These are phyloP conservation scores for Blumeria hordei DNA, from an alignment of 2,329 filamentous ascomycete species.

Conservation along the genomic window DNA sequence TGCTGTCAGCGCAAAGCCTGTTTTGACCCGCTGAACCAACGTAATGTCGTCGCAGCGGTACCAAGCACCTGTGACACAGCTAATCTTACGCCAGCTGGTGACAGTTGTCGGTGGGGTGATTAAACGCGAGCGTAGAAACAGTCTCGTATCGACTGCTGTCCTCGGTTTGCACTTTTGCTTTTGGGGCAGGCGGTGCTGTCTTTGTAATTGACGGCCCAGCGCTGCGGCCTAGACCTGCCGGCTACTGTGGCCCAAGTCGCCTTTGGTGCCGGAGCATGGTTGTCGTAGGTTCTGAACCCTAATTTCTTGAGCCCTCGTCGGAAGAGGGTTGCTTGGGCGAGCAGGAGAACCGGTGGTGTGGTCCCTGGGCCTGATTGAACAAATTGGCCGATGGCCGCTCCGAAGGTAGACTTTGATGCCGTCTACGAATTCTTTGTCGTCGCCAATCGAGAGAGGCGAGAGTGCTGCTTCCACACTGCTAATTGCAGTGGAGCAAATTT, in stretches of 20 bases:
- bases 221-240: neutral
- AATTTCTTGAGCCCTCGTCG: neutral
- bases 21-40: neutral
- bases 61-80: neutral
- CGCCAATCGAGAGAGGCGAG: neutral
- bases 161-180: neutral
- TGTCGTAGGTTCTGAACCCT: neutral
- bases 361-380: neutral
- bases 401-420: neutral
- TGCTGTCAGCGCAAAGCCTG: neutral
- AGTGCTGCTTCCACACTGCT: neutral
- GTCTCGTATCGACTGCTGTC: neutral
- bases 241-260: neutral
- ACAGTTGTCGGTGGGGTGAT: neutral
- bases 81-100: neutral
- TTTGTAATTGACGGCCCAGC: neutral
- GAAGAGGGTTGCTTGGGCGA: neutral
- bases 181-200: neutral
- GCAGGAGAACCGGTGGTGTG: neutral
- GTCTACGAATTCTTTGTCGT: neutral
- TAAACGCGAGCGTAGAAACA: neutral
- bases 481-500: neutral
- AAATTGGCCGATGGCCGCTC: neutral
- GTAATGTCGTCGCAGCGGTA: neutral
- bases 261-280: neutral